A percentile compares a stretch with the other conserved stretches of the same genome.
Evolutionary conservation across 2,329 filamentous ascomycete species (phyloP).

Genomic region (Lasiodiplodia theobromae): DNA sequence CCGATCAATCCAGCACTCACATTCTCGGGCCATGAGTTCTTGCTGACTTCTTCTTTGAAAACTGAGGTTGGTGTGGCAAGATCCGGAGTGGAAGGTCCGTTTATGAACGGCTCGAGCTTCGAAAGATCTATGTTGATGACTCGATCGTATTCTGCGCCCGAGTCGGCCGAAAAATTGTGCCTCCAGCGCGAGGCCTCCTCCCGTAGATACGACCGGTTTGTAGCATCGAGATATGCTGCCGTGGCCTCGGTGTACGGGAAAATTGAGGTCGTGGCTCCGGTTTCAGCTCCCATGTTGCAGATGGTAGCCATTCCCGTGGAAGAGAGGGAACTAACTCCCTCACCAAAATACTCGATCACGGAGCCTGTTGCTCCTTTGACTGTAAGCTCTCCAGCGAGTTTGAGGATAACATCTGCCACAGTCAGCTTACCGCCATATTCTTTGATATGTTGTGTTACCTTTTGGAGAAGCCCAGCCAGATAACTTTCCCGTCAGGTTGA

Average conservation of each 20-base stretch:
- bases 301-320: conserved; percentile 90
- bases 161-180: conserved; percentile 75
- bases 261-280: conserved; percentile 85
- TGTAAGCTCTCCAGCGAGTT: conserved; percentile 48
- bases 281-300: conserved; percentile 67
- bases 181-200: conserved; percentile 65
- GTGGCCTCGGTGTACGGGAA: conserved; percentile 99
- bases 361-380: conserved; percentile 64
- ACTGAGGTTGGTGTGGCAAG: conserved; percentile 96
- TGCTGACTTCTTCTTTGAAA: conserved; percentile 96
- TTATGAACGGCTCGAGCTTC: conserved; percentile 96
- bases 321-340: conserved; percentile 73
- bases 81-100: conserved; percentile 98
- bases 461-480: conserved; percentile 93
- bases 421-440: conserved; percentile 92
- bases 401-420: conserved; percentile 79
- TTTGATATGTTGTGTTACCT: conserved; percentile 91
- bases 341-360: conserved; percentile 77
- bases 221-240: conserved; percentile 93
- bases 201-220: conserved; percentile 86
- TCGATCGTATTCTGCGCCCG: conserved; percentile 94
- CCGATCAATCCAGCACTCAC: not conserved
- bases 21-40: conserved; percentile 70
- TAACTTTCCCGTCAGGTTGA: conserved; percentile 88
- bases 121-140: conserved; percentile 94